These are phyloP conservation scores for Paspalum notatum DNA, from an alignment of 176 grass and related monocot species.

Conservation along the genomic window DNA sequence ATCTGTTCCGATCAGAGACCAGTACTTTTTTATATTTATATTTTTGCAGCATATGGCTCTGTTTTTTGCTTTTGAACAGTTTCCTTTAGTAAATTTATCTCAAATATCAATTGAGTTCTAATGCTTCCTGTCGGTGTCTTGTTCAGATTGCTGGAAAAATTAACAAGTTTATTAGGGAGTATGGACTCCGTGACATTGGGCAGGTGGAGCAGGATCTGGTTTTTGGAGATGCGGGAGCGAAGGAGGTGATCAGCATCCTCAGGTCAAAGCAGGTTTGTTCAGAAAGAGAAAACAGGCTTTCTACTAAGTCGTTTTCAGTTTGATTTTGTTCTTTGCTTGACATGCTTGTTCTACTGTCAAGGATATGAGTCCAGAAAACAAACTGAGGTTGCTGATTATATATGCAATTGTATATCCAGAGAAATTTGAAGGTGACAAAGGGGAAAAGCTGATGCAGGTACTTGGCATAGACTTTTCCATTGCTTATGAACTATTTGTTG, in stretches of 20 bases:
- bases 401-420: slow-evolving; percentile 83
- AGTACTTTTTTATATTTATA: background rate
- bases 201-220: slow-evolving; percentile 96
- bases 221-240: slow-evolving; percentile 95
- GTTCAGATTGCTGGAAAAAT: slow-evolving; percentile 97
- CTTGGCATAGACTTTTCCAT: slow-evolving; percentile 25
- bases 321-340: slow-evolving; percentile 40
- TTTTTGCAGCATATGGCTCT: background rate
- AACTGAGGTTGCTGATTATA: slow-evolving; percentile 91
- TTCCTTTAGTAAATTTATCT: background rate
- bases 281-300: slow-evolving; percentile 12
- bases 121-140: slow-evolving; percentile 18
- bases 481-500: slow-evolving; percentile 12
- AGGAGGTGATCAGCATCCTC: slow-evolving; percentile 91
- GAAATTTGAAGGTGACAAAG: slow-evolving; percentile 99
- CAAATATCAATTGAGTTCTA: background rate
- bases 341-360: slow-evolving; percentile 44
- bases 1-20: too few species aligned
- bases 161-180: slow-evolving; percentile 75
- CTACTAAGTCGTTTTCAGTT: slow-evolving; percentile 8
- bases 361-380: slow-evolving; percentile 94
- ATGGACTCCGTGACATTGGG: slow-evolving; percentile 72
- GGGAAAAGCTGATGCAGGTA: slow-evolving; percentile 96
- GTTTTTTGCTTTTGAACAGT: background rate
- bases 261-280: slow-evolving; percentile 75